Percentiles rank a stretch among this genome's conserved stretches.
These are phyloP conservation scores for Metarhizium album DNA, from an alignment of 2,329 filamentous ascomycete genomes.

Conservation along the genomic window DNA sequence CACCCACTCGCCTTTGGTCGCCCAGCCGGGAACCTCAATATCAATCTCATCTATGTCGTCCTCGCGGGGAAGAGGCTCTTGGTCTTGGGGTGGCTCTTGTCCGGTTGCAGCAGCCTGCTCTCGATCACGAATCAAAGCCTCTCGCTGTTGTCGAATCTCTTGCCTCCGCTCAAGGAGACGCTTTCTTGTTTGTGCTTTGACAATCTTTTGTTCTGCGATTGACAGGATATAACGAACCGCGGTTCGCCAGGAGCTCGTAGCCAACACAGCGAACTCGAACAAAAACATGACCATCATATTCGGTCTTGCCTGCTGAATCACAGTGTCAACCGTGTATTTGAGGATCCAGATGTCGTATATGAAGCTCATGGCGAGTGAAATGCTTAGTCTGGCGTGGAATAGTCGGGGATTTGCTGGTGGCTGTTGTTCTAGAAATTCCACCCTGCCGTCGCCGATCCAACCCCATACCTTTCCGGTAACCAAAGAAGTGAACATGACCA, in stretches of 20 bases:
- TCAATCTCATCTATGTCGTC: constrained; percentile 87
- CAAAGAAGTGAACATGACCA: constrained; percentile 90
- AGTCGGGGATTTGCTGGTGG: constrained; percentile 78
- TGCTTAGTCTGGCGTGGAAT: constrained; percentile 73
- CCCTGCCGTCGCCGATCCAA: constrained; percentile 92
- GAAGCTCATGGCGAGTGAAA: constrained; percentile 70
- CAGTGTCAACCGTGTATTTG: constrained; percentile 68
- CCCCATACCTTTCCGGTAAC: constrained; percentile 96
- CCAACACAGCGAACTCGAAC: constrained; percentile 88
- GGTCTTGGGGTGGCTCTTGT: constrained; percentile 44
- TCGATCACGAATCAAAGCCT: constrained; percentile 38
- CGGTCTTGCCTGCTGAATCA: constrained; percentile 78
- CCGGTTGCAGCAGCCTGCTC: constrained; percentile 36
- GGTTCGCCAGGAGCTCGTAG: constrained; percentile 71
- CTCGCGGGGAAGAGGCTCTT: constrained; percentile 47
- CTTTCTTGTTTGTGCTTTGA: constrained; percentile 60
- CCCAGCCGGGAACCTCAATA: constrained; percentile 91
- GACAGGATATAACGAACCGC: constrained; percentile 68
- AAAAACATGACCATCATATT: constrained; percentile 99
- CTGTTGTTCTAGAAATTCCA: constrained; percentile 92
- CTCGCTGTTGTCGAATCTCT: constrained; percentile 52
- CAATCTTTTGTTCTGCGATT: constrained; percentile 64
- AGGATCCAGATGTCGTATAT: constrained; percentile 73
- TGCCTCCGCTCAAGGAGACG: constrained; percentile 57
- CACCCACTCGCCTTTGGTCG: constrained; percentile 87